phyloP scores from a whole-genome alignment of 2,329 filamentous ascomycete genomes.

The Scolecobasidium constrictum region DNA sequence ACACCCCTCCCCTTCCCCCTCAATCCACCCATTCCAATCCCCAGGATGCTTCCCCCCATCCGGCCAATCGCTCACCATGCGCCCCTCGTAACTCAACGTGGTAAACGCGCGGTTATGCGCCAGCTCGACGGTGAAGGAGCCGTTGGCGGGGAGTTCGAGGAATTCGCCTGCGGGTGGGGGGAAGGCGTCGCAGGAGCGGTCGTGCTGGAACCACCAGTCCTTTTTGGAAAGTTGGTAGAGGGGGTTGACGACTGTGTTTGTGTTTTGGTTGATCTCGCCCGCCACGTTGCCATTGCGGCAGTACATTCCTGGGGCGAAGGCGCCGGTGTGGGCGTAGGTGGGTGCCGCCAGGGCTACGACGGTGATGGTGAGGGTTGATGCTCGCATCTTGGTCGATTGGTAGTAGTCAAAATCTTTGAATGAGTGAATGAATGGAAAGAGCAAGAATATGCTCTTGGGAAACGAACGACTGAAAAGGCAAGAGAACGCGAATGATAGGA shows the following conservation, averaged over 20 bases:
- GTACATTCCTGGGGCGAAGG: slow-evolving; percentile 31
- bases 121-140: slow-evolving; percentile 37
- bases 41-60: slow-evolving; percentile 36
- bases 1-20: slow-evolving; percentile 21
- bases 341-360: slow-evolving; percentile 1
- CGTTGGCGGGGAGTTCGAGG: slow-evolving; percentile 38
- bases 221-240: slow-evolving; percentile 33
- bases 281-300: slow-evolving; percentile 21
- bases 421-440: too few species aligned
- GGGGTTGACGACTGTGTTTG: slow-evolving; percentile 35
- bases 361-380: not conserved
- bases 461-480: too few species aligned
- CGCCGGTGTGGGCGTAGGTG: slow-evolving; percentile 25
- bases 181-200: slow-evolving; percentile 35
- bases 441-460: too few species aligned
- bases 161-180: slow-evolving; percentile 25
- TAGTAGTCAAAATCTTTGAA: too few species aligned
- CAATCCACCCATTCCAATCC: slow-evolving; percentile 31
- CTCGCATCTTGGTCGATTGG: too few species aligned
- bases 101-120: slow-evolving; percentile 41
- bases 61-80: slow-evolving; percentile 31
- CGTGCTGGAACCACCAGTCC: slow-evolving; percentile 42
- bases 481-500: too few species aligned
- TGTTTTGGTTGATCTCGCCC: slow-evolving; percentile 29
- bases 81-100: slow-evolving; percentile 34